These are phyloP conservation scores for Barbarea vulgaris DNA, from an alignment of 345 rosid species.

Conservation along the genomic window DNA sequence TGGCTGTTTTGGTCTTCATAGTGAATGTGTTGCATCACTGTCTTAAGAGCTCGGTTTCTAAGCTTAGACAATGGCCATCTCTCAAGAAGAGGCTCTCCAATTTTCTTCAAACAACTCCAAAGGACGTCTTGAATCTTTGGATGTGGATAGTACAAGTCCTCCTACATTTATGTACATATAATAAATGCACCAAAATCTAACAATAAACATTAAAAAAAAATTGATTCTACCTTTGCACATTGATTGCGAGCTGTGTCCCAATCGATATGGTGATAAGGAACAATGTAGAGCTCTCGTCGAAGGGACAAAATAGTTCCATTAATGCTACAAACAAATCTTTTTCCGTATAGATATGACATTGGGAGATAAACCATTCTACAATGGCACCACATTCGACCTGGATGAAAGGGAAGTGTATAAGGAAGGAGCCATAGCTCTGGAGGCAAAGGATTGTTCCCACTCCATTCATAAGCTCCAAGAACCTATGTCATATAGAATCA, in stretches of 20 bases:
- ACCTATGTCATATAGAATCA: slow-evolving; percentile 8
- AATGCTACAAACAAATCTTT: slow-evolving; percentile 53
- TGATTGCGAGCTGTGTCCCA: slow-evolving; percentile 58
- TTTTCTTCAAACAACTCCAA: slow-evolving; percentile 45
- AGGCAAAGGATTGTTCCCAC: slow-evolving; percentile 57
- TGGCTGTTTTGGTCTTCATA: slow-evolving; percentile 52
- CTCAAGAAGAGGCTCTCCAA: slow-evolving; percentile 47
- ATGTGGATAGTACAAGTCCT: slow-evolving; percentile 52
- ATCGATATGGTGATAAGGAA: slow-evolving; percentile 54
- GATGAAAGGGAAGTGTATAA: slow-evolving; percentile 35
- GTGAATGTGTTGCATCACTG: slow-evolving; percentile 44
- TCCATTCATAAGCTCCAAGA: slow-evolving; percentile 58
- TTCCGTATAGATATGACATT: slow-evolving; percentile 72
- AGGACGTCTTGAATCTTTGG: slow-evolving; percentile 46
- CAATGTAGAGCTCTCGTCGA: slow-evolving; percentile 52
- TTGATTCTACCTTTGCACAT: slow-evolving; percentile 41
- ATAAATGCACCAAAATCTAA: slow-evolving; percentile 6
- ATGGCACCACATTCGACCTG: slow-evolving; percentile 33
- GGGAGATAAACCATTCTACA: slow-evolving; percentile 42
- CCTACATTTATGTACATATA: slow-evolving; percentile 5
- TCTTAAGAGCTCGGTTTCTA: slow-evolving; percentile 42
- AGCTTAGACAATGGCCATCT: slow-evolving; percentile 52
- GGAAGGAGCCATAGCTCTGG: slow-evolving; percentile 67
- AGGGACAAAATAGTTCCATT: slow-evolving; percentile 50
- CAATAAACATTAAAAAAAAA: not conserved